Evolutionary conservation across 208 protist species (phyloP).

Genomic region (Trichomonas tenax): DNA sequence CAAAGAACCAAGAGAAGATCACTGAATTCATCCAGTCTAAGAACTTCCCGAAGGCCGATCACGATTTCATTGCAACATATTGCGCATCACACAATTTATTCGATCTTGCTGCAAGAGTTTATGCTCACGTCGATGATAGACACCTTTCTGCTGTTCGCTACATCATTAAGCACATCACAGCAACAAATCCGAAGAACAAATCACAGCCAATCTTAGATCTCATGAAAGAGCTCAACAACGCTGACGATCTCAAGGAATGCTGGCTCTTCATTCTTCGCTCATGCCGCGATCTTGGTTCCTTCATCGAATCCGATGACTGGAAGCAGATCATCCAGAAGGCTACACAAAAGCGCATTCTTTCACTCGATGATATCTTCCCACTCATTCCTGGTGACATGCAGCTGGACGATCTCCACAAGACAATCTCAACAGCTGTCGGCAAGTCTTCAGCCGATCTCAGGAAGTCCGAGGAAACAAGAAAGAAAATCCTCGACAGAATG

Average conservation of each 20-base stretch:
- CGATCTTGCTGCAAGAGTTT: neutral
- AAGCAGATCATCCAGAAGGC: neutral
- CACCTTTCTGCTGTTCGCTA: neutral
- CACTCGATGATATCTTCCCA: neutral
- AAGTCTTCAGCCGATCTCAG: neutral
- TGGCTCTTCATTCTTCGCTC: neutral
- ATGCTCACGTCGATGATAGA: neutral
- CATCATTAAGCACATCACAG: neutral
- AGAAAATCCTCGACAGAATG: neutral
- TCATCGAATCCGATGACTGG: neutral
- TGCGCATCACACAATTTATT: neutral
- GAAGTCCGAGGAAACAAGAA: neutral
- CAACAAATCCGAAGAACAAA: neutral
- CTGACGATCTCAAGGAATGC: neutral
- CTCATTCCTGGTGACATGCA: neutral
- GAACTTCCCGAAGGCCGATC: neutral
- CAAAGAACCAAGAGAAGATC: neutral
- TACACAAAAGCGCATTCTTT: neutral
- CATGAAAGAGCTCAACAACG: neutral
- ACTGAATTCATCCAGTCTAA: neutral
- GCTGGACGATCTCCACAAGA: neutral
- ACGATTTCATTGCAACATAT: neutral
- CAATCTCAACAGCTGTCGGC: neutral
- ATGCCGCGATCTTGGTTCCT: neutral
- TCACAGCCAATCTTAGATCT: neutral